Evolutionary conservation across 495 filamentous ascomycete genomes (phyloP).

Genomic region (Aspergillus sparsus): DNA sequence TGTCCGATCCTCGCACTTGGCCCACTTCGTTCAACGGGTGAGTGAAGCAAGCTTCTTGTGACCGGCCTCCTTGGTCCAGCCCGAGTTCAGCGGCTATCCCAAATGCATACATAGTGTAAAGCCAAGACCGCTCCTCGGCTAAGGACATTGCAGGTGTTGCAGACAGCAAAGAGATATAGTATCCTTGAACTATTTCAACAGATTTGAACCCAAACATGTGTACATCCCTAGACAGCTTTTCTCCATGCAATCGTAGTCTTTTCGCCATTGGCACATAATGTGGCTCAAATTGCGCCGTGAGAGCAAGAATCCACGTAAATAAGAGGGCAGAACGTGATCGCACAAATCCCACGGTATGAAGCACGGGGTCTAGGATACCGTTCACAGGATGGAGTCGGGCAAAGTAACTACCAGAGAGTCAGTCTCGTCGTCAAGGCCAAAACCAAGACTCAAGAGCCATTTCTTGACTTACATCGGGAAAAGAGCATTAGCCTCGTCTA

Average conservation of each 20-base stretch:
- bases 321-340: constrained; percentile 61
- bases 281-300: constrained; percentile 61
- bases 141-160: constrained; percentile 29
- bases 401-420: constrained; percentile 52
- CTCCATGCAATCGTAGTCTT: constrained; percentile 59
- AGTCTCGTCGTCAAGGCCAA: background rate
- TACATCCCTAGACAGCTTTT: constrained; percentile 57
- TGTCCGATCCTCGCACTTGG: background rate
- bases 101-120: constrained; percentile 34
- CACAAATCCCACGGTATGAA: constrained; percentile 62
- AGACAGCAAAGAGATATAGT: constrained; percentile 33
- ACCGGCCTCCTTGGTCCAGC: constrained; percentile 22
- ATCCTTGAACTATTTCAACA: constrained; percentile 58
- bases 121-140: constrained; percentile 30
- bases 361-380: constrained; percentile 61
- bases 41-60: background rate
- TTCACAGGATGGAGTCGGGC: constrained; percentile 63
- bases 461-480: constrained; percentile 54
- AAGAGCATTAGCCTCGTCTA: constrained; percentile 54
- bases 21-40: background rate
- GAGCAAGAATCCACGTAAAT: constrained; percentile 63
- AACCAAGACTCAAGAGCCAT: background rate
- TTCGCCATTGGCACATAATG: constrained; percentile 55
- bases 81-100: constrained; percentile 30
- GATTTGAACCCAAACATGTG: constrained; percentile 59